Conservation (phyloP, 139 green algal genomes). For the Ettlia oleoabundans region DNA sequence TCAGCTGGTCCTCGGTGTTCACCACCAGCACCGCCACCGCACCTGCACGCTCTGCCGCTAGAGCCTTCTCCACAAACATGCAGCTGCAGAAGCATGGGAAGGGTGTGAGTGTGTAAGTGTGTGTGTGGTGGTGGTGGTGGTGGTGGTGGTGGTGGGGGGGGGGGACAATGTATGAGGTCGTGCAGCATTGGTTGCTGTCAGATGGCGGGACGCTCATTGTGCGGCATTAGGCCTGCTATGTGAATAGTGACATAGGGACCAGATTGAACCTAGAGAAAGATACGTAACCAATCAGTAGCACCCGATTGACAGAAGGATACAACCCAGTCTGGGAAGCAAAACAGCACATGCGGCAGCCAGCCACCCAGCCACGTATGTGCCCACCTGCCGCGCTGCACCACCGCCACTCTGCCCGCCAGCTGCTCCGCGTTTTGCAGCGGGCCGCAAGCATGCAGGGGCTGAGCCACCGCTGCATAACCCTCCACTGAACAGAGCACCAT, state of each 20-base stretch:
- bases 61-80: constrained; percentile 67
- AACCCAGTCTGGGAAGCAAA: too few species aligned
- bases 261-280: too few species aligned
- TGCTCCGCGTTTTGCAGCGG: constrained; percentile 6
- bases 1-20: constrained; percentile 36
- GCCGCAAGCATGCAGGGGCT: constrained; percentile 54
- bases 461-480: constrained; percentile 30
- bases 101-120: background rate
- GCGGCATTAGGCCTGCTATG: too few species aligned
- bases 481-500: constrained; percentile 5
- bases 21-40: constrained; percentile 57
- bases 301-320: too few species aligned
- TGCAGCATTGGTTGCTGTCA: too few species aligned
- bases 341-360: background rate
- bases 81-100: constrained; percentile 15
- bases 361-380: background rate
- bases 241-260: too few species aligned
- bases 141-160: too few species aligned
- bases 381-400: constrained; percentile 57
- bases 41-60: constrained; percentile 43
- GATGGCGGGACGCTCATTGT: too few species aligned
- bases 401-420: constrained; percentile 47
- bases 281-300: too few species aligned
- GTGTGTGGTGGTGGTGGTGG: too few species aligned
- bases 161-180: background rate